Evolutionary conservation across 805 yeast species (phyloP), one percentile per base, ranked within the genome.

Genomic region (Ogataea nitratoaversa): DNA sequence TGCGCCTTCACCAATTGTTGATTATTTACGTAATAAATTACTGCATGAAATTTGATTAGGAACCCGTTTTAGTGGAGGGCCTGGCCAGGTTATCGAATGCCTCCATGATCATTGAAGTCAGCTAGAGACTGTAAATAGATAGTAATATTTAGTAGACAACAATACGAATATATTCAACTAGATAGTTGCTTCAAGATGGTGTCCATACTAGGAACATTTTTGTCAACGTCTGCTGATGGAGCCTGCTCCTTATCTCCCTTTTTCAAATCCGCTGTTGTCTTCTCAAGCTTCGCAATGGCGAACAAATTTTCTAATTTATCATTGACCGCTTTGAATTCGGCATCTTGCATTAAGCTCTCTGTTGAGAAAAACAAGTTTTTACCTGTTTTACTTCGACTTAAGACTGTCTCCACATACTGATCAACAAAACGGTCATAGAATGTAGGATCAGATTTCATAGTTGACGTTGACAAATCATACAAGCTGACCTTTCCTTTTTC

Each of bases 401-500:
- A 29, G 7, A 16, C 31, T 14, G 7, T 16, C 19, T n/a, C 19
- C 5, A 29, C 17, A 22, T 25, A 29, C 19, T 38, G 37, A 25
- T 34, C 33, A 8, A 38, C 25, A 12, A 20, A 20, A 4, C 22
- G 6, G 4, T 44, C 41, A 23, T 40, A 32, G 19, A 40, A 33
- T 9, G 43, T 16, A 11, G 19, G 12, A 8, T 28, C 32, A 23
- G 30, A 28, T 2, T 31, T 19, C 13, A 30, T 18, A 6, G 32
- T 19, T 4, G 23, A 23, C 20, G 14, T 5, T 12, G 30, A 27
- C 13, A 49, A 24, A 18, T 38, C 44, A 33, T 33, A 48, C 18
- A 49, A 29, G 9, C 28, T 19, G 20, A 43, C 46, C 3, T 41
- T 49, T 4, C 29, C 33, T 2, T 38, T 24, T 3, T 49, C 47